A percentile compares a stretch with the other conserved stretches of the same genome.
Evolutionary conservation across 305 asterid species (phyloP).

Genomic region (Striga hermonthica): DNA sequence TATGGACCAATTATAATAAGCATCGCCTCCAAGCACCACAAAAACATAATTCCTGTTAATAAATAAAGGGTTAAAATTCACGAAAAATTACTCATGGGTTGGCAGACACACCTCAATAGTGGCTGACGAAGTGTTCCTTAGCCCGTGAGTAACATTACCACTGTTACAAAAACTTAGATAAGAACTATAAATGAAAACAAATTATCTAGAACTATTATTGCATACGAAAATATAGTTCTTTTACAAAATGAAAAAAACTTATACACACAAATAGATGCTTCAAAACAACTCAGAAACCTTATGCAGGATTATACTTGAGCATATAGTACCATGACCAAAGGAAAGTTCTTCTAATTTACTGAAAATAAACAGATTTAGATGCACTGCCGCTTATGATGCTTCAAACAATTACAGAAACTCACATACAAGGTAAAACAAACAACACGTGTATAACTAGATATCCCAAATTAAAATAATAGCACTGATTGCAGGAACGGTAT

Average conservation of each 20-base stretch:
- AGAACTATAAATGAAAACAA: conserved; percentile 28
- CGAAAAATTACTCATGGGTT: conserved; percentile 25
- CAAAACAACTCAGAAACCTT: no score
- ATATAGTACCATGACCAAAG: no score
- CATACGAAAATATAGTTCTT: no score
- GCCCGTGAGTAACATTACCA: conserved; percentile 86
- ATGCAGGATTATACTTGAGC: no score
- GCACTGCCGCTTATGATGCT: not conserved
- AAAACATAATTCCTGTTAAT: conserved; percentile 6
- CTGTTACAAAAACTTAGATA: conserved; percentile 43
- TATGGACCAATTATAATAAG: conserved; percentile 3
- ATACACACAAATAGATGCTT: no score
- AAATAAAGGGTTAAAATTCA: conserved; percentile 10
- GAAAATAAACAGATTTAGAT: conserved; percentile 18
- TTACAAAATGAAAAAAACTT: no score
- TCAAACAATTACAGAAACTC: no score
- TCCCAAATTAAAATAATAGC: not conserved
- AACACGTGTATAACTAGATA: not conserved
- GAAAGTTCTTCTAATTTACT: no score
- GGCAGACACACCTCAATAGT: conserved; percentile 59
- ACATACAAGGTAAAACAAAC: not conserved
- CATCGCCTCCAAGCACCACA: conserved; percentile 21
- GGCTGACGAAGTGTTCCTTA: conserved; percentile 82
- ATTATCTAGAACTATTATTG: not conserved
- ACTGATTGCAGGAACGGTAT: not conserved